Conservation (phyloP, 768 basidiomycete genomes). For the Paxillus involutus region DNA sequence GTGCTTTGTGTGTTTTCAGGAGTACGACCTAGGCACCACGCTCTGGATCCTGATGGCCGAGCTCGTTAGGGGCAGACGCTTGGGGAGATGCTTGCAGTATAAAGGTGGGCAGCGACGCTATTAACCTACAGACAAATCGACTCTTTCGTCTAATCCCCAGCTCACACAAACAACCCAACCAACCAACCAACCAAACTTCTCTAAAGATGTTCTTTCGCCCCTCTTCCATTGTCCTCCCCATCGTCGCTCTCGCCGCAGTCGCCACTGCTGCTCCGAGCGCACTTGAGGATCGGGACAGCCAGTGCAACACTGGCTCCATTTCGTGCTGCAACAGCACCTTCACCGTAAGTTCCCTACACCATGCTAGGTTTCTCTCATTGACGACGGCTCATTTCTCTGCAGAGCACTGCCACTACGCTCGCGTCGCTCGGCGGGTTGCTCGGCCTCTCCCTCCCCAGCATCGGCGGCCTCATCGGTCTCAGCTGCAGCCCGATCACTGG, state of each 20-base stretch:
- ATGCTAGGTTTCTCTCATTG: background rate
- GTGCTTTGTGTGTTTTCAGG: no score
- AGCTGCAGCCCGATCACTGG: conserved; percentile 35
- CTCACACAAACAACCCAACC: background rate
- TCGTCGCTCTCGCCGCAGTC: conserved; percentile 7
- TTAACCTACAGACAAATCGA: background rate
- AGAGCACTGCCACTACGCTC: background rate
- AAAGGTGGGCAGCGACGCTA: background rate
- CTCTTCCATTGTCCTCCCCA: background rate
- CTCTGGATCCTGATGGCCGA: background rate
- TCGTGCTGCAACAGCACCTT: conserved; percentile 10
- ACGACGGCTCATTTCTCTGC: background rate
- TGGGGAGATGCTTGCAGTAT: background rate
- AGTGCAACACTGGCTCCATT: conserved; percentile 40
- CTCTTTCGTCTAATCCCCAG: background rate
- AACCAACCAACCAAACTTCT: background rate
- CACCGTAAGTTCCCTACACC: background rate
- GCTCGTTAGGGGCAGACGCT: no score
- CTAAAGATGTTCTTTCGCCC: conserved; percentile 3
- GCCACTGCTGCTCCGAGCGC: conserved; percentile 4
- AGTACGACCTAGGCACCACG: background rate
- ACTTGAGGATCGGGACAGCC: background rate
- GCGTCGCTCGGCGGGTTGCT: background rate
- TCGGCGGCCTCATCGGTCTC: conserved; percentile 26
- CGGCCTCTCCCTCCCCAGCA: background rate